Base-by-base conservation (phyloP, 495 filamentous ascomycete species). In the Cercophora samala region DNA sequence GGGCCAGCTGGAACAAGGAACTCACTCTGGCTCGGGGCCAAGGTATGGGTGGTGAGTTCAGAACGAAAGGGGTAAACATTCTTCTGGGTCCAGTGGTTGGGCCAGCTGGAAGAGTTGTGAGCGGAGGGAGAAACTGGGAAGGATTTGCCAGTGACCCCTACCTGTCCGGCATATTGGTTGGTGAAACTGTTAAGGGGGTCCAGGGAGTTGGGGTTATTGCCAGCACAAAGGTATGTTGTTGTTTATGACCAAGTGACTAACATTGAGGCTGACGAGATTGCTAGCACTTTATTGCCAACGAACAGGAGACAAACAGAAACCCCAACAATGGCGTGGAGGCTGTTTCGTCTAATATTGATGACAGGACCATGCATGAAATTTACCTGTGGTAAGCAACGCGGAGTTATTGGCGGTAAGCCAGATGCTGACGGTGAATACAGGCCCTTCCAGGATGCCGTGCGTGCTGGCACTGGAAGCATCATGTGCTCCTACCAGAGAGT, bases 401-500 rank as follows among this genome's bases (percentile, higher is more conserved):
- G 80, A 78, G 5, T 84, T 86, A 72, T 2, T 8, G 5, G 0
- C 5, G 26, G 17, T 32, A 19, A 18, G 51, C 53, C 6, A 21
- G n/a, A 13, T 5, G 62, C 29, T 71, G 18, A 63, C n/a, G 23
- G 22, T 9, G 37, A 17, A 46, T 1, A 17, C 29, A 82, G 80
- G 81, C 87, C 87, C 0, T 92, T 91, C 74, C 83, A 85, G 32
- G 85, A 91, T 69, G 86, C 88, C 0, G 83, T 89, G 1, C 82
- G 82, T 42, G 88, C 89, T 1, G 83, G 85, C 5, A 84, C 82
- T 3, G 87, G 82, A 1, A 85, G 80, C 58, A 79, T 90, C 55
- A 91, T 91, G 88, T 91, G 88, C 76, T 88, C 86, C 4, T 92
- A 92, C 68, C 84, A 90, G 58, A 82, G 87, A 9, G 62, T 91